Base-by-base conservation (phyloP, 495 filamentous ascomycete species). In the Penicillium psychrofluorescens region DNA sequence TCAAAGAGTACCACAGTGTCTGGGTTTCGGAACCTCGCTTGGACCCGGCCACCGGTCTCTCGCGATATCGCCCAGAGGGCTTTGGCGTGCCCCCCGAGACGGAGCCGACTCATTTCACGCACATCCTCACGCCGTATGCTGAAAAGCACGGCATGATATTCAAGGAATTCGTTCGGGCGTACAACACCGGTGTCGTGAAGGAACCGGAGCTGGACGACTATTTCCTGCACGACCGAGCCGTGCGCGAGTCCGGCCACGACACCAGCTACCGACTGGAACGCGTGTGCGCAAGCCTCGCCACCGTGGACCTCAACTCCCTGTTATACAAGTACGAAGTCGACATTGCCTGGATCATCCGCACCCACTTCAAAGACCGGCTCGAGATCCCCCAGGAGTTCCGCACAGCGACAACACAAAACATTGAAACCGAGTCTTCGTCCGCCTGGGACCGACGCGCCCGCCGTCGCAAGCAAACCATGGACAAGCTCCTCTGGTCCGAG, bases 311-410 rank as follows among this genome's bases (percentile, higher is more conserved):
- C 31, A 96, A 97, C 64, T 88, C 89, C 27, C 70, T 95, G 7
- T 71, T 98, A 22, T 98, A 90, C 75, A 96, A 96, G 63, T 95
- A 95, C 63, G 92, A 98, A 62, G 81, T 77, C 22, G 94, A 98
- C 56, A 95, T 98, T 43, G 80, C 85, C 1, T 78, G 82, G 43
- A 81, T 80, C 27, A 95, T 97, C 54, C 85, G 86, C 29, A 81
- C 70, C 34, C 69, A 85, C 54, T 97, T 97, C 64, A 75, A 78
- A 29, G 90, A 95, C 58, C 76, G 73, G 48, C 74, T 98, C 1
- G 63, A 71, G 6, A 81, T 98, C 27, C 90, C 94, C 0, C 67
- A 66, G 1, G 90, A 92, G 50, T 95, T 87, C 70, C 84, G 83
- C 43, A 75, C 76, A 11, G 43, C 57, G 7, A 60, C 63, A 22